These are phyloP conservation scores for Bipolaris bicolor DNA, from an alignment of 2,329 filamentous ascomycete species.

Conservation along the genomic window DNA sequence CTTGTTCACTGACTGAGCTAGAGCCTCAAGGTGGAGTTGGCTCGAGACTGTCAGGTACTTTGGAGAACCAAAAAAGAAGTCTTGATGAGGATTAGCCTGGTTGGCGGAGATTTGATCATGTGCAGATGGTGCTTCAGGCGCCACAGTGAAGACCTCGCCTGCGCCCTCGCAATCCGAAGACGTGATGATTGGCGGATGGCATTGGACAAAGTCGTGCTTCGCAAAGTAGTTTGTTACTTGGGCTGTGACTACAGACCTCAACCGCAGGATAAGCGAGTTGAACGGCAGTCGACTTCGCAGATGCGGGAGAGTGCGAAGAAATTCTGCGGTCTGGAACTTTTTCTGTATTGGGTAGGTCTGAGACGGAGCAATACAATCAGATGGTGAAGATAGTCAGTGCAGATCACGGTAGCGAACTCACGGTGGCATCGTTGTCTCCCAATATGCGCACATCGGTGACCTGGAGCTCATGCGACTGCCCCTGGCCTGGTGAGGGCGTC, in stretches of 20 bases:
- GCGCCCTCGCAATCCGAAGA: slow-evolving; percentile 97
- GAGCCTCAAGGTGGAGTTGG: slow-evolving; percentile 91
- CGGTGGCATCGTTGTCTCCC: slow-evolving; percentile 79
- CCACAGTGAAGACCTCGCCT: slow-evolving; percentile 85
- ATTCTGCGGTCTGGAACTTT: slow-evolving; percentile 91
- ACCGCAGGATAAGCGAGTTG: slow-evolving; percentile 78
- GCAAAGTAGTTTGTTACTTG: slow-evolving; percentile 78
- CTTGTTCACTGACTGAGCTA: slow-evolving; percentile 84
- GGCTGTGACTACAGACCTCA: slow-evolving; percentile 80
- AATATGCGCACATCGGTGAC: slow-evolving; percentile 72
- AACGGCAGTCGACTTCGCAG: slow-evolving; percentile 80
- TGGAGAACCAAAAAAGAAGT: slow-evolving; percentile 78
- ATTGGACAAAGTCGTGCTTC: slow-evolving; percentile 74
- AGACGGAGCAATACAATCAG: slow-evolving; percentile 26
- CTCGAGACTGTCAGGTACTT: slow-evolving; percentile 96
- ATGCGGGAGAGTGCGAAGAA: slow-evolving; percentile 85
- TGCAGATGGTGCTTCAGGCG: slow-evolving; percentile 35
- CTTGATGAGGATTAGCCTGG: slow-evolving; percentile 35
- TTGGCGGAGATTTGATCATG: slow-evolving; percentile 19
- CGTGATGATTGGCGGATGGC: slow-evolving; percentile 91
- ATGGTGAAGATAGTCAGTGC: slow-evolving; percentile 7
- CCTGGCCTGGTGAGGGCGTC: slow-evolving; percentile 70
- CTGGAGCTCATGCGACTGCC: slow-evolving; percentile 81
- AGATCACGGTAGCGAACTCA: slow-evolving; percentile 54
- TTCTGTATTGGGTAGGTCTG: slow-evolving; percentile 94